These are phyloP conservation scores for Coemansia sp. DNA, from an alignment of 192 early-diverging fungal species.

Conservation along the genomic window DNA sequence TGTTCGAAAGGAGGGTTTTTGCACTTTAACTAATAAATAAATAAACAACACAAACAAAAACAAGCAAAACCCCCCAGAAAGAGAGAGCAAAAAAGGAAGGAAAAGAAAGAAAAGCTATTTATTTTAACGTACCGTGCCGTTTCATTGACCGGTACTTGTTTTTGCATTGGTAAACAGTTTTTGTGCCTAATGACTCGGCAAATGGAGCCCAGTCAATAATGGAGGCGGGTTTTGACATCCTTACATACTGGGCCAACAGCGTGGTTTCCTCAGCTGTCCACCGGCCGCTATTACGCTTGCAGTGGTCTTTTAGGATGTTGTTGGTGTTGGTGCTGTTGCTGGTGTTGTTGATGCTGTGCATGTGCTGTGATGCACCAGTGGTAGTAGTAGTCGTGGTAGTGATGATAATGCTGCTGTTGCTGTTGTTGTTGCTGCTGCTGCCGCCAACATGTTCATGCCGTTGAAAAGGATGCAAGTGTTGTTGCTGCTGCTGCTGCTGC, in stretches of 20 bases:
- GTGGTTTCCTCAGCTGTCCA: slow-evolving; percentile 31
- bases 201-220: slow-evolving; percentile 30
- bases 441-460: not conserved
- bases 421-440: not conserved
- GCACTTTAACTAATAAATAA: no score
- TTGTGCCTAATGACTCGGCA: slow-evolving; percentile 28
- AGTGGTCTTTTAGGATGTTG: not conserved
- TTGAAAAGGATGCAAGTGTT: not conserved
- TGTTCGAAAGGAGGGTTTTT: no score
- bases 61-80: not conserved
- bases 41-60: not conserved
- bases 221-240: not conserved
- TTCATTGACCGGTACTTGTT: slow-evolving; percentile 46
- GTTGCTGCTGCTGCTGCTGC: not conserved
- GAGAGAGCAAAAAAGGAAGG: not conserved
- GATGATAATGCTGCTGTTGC: not conserved
- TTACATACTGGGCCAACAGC: slow-evolving; percentile 23
- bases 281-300: slow-evolving; percentile 7
- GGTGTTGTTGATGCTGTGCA: not conserved
- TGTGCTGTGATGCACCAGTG: not conserved
- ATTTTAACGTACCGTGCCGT: slow-evolving; percentile 9
- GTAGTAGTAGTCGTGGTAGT: not conserved
- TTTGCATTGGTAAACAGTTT: slow-evolving; percentile 31
- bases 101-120: not conserved
- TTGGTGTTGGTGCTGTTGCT: not conserved